Evolutionary conservation across 306 rosid species (phyloP), one percentile per base, ranked within the genome.

Genomic region (Prosopis cineraria): DNA sequence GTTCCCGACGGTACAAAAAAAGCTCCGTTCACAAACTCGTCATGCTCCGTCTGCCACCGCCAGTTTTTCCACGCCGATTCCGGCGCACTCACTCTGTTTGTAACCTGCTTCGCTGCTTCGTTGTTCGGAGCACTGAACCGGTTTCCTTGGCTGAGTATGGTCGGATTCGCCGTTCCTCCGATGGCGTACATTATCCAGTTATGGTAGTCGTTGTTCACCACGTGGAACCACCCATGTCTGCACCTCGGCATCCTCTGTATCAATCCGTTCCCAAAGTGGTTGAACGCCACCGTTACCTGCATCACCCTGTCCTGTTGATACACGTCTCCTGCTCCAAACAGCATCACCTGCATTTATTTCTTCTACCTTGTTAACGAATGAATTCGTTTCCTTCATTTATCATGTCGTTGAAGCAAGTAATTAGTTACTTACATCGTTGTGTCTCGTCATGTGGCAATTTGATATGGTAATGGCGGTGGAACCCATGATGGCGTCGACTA

Each of bases 101-200:
- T 93, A 53, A 90, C 83, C 70, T 84, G 78, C 75, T 83, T 88
- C 0, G 92, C 86, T 1, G 87, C 86, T 0, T 1, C 22, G 52
- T 91, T 81, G 1, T 80, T 78, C 3, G 97, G 93, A n/a, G 96
- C 97, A 0, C 87, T 87, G 87, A 84, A 93, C 2, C 97, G 86
- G 40, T 93, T 91, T n/a, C 98, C 98, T 45, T 93, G 93, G 79
- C 97, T 90, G 3, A 90, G 79, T 64, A 93, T 91, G 1, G 96
- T 90, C 3, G 98, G 98, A 3, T 68, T 79, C 13, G 87, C 24
- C 82, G 96, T 91, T 4, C 98, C 98, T 12, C 98, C 97, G 19
- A 93, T 90, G 77, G 98, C 98, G 25, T 93, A 93, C 96, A 88
- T 93, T 1, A 59, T 64, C 98, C 98, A 93, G 22, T 93, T 95